These are phyloP conservation scores for Juncus inflexus DNA, from an alignment of 176 grass and related monocot genomes.

Conservation along the genomic window DNA sequence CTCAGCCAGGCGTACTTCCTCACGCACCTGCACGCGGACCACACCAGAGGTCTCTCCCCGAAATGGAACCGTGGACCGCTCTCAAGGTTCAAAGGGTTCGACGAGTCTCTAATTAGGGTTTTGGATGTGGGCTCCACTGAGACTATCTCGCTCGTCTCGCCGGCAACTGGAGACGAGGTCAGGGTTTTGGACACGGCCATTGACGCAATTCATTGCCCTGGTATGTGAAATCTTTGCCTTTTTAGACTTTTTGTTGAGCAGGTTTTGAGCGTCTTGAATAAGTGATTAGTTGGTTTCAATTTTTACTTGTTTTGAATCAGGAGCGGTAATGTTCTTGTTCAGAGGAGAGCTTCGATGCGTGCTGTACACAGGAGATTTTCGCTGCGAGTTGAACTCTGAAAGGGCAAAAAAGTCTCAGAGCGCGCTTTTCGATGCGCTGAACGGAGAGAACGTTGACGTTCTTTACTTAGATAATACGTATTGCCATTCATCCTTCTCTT, in stretches of 20 bases:
- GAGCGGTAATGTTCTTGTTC: conserved; percentile 88
- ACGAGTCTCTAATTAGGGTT: conserved; percentile 56
- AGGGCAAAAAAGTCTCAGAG: conserved; percentile 49
- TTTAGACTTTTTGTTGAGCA: conserved; percentile 8
- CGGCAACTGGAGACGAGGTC: conserved; percentile 13
- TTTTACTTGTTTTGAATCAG: conserved; percentile 26
- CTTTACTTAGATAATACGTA: conserved; percentile 90
- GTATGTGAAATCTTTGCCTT: conserved; percentile 18
- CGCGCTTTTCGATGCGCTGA: conserved; percentile 57
- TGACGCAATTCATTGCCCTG: conserved; percentile 68
- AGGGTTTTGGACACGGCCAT: conserved; percentile 60
- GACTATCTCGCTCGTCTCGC: conserved; percentile 34
- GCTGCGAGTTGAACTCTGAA: conserved; percentile 59
- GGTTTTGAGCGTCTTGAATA: neutral
- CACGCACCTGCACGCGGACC: conserved; percentile 85
- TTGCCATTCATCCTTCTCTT: conserved; percentile 69
- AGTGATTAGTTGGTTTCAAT: conserved; percentile 11
- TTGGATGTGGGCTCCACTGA: conserved; percentile 35
- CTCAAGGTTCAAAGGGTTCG: conserved; percentile 56
- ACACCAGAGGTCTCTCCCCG: conserved; percentile 59
- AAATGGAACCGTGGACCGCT: conserved; percentile 56
- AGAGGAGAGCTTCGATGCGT: conserved; percentile 65
- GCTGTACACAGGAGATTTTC: conserved; percentile 73
- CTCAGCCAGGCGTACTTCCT: conserved; percentile 74
- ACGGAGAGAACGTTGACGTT: conserved; percentile 48